A percentile compares a stretch with the other conserved stretches of the same genome.
Conservation (phyloP, 179 eudicot species). For the Heliamphora pulchella region DNA sequence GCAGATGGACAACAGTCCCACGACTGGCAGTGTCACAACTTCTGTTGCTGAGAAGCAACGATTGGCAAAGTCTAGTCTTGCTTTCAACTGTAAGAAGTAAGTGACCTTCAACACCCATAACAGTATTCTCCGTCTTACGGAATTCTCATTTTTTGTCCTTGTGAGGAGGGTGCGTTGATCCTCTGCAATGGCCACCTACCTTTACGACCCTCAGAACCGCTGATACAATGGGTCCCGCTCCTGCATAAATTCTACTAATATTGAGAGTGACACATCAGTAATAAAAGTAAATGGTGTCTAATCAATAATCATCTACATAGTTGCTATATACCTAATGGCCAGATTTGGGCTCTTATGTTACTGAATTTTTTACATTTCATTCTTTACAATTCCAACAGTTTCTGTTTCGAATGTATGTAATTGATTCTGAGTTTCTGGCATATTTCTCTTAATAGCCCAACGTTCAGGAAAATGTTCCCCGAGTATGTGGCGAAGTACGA, state of each 20-base stretch:
- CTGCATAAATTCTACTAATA: no score
- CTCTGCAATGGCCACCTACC: no score
- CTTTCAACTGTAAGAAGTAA: constrained; percentile 86
- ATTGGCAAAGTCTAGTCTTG: constrained; percentile 84
- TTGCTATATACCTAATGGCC: no score
- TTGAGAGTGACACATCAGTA: no score
- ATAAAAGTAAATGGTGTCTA: no score
- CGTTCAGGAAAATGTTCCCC: constrained; percentile 84
- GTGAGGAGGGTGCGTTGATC: no score
- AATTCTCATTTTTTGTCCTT: not conserved
- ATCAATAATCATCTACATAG: no score
- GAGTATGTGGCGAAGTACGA: constrained; percentile 84
- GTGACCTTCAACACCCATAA: no score
- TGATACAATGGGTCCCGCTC: no score
- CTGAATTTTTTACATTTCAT: not conserved
- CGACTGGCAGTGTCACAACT: constrained; percentile 87
- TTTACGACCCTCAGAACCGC: no score
- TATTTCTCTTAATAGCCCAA: constrained; percentile 33
- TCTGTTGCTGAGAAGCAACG: constrained; percentile 72
- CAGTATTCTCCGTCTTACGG: not conserved
- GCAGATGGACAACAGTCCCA: constrained; percentile 79
- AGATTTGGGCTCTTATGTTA: no score
- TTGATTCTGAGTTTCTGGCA: not conserved
- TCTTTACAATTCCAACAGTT: not conserved
- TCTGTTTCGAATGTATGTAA: not conserved